phyloP scores from a whole-genome alignment of 202 grass and related monocot genomes.

The Sporobolus alterniflorus region DNA sequence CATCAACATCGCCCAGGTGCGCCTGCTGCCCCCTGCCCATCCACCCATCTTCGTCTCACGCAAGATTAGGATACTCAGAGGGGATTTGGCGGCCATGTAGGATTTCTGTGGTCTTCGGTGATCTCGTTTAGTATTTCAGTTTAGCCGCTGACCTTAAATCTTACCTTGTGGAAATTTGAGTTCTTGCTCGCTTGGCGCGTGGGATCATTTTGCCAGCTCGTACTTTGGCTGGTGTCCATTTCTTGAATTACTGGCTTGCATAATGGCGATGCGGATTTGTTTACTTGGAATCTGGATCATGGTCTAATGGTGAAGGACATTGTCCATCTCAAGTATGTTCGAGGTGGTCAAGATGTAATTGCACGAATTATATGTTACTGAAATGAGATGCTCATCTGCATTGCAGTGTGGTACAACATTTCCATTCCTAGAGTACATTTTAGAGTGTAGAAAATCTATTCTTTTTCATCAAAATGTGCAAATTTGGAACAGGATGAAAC shows the following conservation, averaged over 20 bases:
- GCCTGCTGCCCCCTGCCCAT: neutral
- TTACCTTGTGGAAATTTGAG: neutral
- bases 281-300: neutral
- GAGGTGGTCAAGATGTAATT: neutral
- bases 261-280: neutral
- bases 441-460: neutral
- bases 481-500: neutral
- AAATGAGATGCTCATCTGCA: neutral
- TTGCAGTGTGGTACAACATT: neutral
- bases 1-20: slow-evolving; percentile 77
- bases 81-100: neutral
- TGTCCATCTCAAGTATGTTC: neutral
- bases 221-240: neutral
- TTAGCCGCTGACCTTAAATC: neutral
- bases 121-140: neutral
- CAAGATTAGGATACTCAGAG: neutral
- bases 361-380: neutral
- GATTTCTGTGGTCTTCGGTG: neutral
- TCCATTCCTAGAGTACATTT: neutral
- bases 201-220: neutral
- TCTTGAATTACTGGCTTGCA: neutral
- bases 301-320: neutral
- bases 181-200: neutral
- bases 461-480: neutral
- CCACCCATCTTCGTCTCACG: neutral